Evolutionary conservation across 1,139 yeast species (phyloP).

Genomic region (Blastobotrys illinoisensis): DNA sequence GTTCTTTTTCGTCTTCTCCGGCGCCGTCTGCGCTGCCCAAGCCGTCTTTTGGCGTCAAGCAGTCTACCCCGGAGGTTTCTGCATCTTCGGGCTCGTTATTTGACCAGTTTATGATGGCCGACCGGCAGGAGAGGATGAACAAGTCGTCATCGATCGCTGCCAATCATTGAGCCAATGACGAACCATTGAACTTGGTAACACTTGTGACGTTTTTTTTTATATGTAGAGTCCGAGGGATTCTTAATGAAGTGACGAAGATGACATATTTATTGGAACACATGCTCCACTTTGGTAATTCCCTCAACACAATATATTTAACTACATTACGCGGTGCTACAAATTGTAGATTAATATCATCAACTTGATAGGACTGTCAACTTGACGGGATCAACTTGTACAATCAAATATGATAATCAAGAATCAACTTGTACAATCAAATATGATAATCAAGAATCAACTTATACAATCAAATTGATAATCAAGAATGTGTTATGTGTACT

Average conservation of each 20-base stretch:
- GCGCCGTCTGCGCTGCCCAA: slow-evolving; percentile 41
- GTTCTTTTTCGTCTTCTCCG: slow-evolving; percentile 40
- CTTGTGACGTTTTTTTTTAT: not conserved
- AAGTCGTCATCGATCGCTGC: not conserved
- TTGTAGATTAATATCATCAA: no score
- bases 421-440: no score
- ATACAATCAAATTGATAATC: no score
- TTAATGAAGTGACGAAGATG: not conserved
- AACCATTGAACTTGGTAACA: no score
- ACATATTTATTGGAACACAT: not conserved
- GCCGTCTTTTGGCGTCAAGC: slow-evolving; percentile 31
- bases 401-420: no score
- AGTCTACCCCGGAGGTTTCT: slow-evolving; percentile 3
- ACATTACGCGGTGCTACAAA: no score
- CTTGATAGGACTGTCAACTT: no score
- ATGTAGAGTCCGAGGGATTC: not conserved
- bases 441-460: no score
- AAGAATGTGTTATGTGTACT: no score
- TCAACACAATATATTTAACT: not conserved
- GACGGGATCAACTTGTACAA: no score
- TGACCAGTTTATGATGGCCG: slow-evolving; percentile 25
- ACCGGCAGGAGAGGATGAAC: slow-evolving; percentile 17
- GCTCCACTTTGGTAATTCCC: not conserved
- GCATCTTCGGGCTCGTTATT: slow-evolving; percentile 17
- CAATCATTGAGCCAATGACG: not conserved